Percentiles rank a stretch among this genome's conserved stretches.
Evolutionary conservation across 2,329 filamentous ascomycete genomes (phyloP).

Genomic region (Penicillium thymicola): DNA sequence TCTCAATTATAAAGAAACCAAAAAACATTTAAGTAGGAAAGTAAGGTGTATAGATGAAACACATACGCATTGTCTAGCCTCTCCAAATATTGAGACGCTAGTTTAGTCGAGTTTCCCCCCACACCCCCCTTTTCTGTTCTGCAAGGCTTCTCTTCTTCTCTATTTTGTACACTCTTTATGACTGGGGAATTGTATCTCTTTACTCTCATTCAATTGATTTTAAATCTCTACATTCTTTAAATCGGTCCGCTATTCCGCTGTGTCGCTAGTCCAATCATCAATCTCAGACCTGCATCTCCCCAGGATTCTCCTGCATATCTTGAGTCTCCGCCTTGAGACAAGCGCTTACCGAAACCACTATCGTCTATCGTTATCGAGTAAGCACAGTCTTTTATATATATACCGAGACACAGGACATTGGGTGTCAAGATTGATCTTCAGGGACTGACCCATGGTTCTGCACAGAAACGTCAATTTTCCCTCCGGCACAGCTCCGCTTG

Average conservation of each 20-base stretch:
- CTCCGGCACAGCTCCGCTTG: neutral
- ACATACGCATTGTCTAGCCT: neutral
- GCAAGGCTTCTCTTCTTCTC: conserved; percentile 6
- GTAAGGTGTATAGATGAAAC: conserved; percentile 1
- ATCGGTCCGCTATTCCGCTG: neutral
- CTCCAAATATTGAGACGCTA: conserved; percentile 3
- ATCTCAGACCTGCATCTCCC: neutral
- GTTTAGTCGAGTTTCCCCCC: neutral
- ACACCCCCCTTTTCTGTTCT: conserved; percentile 10
- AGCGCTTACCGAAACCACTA: conserved; percentile 1
- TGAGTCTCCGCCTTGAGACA: neutral
- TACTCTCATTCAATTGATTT: conserved; percentile 1
- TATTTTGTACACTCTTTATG: conserved; percentile 3
- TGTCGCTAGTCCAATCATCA: too few relatives aligned
- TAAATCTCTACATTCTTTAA: conserved; percentile 1
- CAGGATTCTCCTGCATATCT: neutral
- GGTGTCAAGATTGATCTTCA: neutral
- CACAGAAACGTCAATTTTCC: conserved; percentile 5
- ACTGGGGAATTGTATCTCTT: neutral
- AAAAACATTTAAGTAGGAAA: neutral
- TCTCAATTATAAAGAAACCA: neutral
- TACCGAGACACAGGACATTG: neutral
- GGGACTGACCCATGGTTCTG: conserved; percentile 6
- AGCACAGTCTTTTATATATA: neutral
- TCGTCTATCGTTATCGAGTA: neutral